These are phyloP conservation scores for Cryptococcus sp. DNA, from an alignment of 1,284 basidiomycete genomes.

Conservation along the genomic window DNA sequence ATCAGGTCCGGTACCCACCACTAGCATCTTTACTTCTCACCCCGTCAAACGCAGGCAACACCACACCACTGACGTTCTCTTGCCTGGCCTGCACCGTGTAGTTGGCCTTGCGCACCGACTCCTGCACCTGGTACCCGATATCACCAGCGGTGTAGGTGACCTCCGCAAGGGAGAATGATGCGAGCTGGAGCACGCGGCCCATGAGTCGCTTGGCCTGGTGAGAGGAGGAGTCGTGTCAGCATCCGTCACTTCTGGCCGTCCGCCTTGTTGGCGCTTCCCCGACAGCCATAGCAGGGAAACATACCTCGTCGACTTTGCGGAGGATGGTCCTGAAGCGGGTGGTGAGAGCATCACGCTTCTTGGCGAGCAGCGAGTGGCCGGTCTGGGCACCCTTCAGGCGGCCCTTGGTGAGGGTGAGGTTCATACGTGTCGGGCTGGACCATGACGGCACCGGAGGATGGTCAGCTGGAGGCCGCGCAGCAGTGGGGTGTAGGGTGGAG, in stretches of 20 bases:
- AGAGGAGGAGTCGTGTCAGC: background rate
- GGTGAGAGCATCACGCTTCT: slow-evolving; percentile 94
- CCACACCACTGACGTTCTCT: slow-evolving; percentile 97
- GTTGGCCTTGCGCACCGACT: slow-evolving; percentile 63
- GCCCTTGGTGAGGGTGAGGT: slow-evolving; percentile 87
- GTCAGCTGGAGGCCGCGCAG: background rate
- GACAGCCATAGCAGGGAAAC: slow-evolving; percentile 26
- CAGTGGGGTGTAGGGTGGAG: background rate
- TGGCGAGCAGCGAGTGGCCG: slow-evolving; percentile 92
- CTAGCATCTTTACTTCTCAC: slow-evolving; percentile 71
- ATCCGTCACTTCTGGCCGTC: background rate
- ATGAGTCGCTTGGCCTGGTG: slow-evolving; percentile 95
- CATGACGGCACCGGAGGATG: background rate
- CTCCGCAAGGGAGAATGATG: slow-evolving; percentile 97
- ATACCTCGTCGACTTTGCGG: slow-evolving; percentile 87
- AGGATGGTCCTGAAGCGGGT: slow-evolving; percentile 87
- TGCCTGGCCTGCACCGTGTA: slow-evolving; percentile 94
- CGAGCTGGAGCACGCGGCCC: slow-evolving; percentile 97
- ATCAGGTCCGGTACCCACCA: slow-evolving; percentile 55
- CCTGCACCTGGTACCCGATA: slow-evolving; percentile 89
- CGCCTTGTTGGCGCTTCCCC: background rate
- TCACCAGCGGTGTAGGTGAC: slow-evolving; percentile 97
- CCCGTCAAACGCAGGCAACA: slow-evolving; percentile 92
- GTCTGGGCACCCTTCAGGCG: slow-evolving; percentile 96
- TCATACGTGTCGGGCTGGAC: slow-evolving; percentile 77